Conservation (phyloP, 495 filamentous ascomycete species). For the Endocarpon pusillum region DNA sequence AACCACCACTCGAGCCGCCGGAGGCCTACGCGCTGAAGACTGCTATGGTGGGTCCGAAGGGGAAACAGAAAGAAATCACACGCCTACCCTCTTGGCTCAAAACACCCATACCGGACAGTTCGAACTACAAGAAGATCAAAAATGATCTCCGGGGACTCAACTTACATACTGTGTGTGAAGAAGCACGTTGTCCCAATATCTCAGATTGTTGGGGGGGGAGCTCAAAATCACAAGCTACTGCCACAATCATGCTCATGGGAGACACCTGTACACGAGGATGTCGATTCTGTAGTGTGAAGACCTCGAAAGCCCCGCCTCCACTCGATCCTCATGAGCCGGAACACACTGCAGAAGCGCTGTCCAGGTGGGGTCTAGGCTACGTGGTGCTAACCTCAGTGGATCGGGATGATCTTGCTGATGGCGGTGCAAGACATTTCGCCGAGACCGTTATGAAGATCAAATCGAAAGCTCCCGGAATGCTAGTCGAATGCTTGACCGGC, state of each 20-base stretch:
- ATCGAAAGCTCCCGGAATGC: slow-evolving; percentile 62
- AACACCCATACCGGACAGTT: slow-evolving; percentile 70
- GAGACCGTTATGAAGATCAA: slow-evolving; percentile 94
- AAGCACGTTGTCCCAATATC: slow-evolving; percentile 93
- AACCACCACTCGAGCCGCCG: slow-evolving; percentile 34
- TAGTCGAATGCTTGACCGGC: slow-evolving; percentile 91
- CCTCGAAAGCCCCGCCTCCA: slow-evolving; percentile 54
- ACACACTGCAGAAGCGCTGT: slow-evolving; percentile 84
- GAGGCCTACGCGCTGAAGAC: slow-evolving; percentile 47
- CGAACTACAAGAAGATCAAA: slow-evolving; percentile 89
- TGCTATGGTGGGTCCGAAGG: slow-evolving; percentile 67
- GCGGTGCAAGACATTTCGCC: slow-evolving; percentile 78
- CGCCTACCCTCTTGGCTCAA: slow-evolving; percentile 89
- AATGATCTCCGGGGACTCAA: slow-evolving; percentile 76
- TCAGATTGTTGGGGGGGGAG: slow-evolving; percentile 92
- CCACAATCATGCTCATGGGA: slow-evolving; percentile 98
- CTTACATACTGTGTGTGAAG: slow-evolving; percentile 92
- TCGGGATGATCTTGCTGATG: slow-evolving; percentile 78
- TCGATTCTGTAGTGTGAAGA: slow-evolving; percentile 95
- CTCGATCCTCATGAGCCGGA: slow-evolving; percentile 94
- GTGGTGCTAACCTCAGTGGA: slow-evolving; percentile 90
- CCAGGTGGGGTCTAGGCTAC: slow-evolving; percentile 86
- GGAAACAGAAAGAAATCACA: slow-evolving; percentile 70
- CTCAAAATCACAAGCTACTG: slow-evolving; percentile 77
- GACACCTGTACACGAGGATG: slow-evolving; percentile 96